A percentile compares a stretch with the other conserved stretches of the same genome.
phyloP scores from a whole-genome alignment of 2,329 filamentous ascomycete species.

The Aspergillus flavus region DNA sequence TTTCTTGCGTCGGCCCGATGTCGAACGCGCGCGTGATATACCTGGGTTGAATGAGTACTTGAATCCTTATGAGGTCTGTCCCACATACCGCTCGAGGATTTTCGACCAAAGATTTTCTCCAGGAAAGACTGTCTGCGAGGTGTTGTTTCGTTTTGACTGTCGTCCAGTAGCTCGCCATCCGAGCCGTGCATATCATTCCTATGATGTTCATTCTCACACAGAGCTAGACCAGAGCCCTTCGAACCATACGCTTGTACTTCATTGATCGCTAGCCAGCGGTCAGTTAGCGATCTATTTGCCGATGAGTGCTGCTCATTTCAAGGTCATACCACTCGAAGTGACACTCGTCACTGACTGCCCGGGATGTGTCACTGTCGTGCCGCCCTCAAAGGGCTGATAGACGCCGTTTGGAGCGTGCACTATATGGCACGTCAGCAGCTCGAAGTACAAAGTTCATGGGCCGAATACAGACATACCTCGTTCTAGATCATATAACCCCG shows the following conservation, averaged over 20 bases:
- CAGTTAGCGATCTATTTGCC: neutral
- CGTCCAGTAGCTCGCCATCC: constrained; percentile 15
- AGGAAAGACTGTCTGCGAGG: constrained; percentile 26
- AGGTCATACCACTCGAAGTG: constrained; percentile 19
- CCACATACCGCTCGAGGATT: constrained; percentile 26
- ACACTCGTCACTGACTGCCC: constrained; percentile 19
- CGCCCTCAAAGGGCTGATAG: constrained; percentile 21
- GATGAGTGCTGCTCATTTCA: neutral
- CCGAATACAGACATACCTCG: constrained; percentile 19
- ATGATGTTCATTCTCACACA: constrained; percentile 24
- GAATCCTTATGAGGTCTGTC: neutral
- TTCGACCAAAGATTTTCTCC: constrained; percentile 30
- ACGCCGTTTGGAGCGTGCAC: constrained; percentile 31
- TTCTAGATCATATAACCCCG: constrained; percentile 32
- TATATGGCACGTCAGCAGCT: constrained; percentile 15
- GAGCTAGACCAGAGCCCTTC: constrained; percentile 14
- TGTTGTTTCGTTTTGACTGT: constrained; percentile 13
- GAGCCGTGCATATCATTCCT: constrained; percentile 11
- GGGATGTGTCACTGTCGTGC: constrained; percentile 4
- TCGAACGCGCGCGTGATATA: constrained; percentile 27
- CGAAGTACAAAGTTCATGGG: neutral
- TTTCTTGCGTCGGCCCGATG: constrained; percentile 26
- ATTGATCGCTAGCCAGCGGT: constrained; percentile 10
- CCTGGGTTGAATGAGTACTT: constrained; percentile 19
- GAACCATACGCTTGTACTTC: constrained; percentile 10